Conservation (phyloP, 2,329 filamentous ascomycete genomes). For the Alternaria sp. region DNA sequence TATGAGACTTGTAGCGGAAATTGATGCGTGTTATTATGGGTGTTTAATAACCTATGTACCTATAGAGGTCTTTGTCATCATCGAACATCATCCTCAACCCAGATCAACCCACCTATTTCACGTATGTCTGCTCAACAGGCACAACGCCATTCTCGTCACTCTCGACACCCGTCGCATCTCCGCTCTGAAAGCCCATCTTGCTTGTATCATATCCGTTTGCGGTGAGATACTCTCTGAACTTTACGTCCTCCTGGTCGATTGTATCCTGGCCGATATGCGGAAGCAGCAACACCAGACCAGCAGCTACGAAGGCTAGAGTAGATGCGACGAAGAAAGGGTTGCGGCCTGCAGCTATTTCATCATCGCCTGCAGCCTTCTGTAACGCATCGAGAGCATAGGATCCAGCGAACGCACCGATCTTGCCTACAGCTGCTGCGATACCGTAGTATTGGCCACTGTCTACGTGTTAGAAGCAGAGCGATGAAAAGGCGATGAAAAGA, state of each 20-base stretch:
- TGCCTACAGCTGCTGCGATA: constrained; percentile 76
- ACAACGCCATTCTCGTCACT: constrained; percentile 20
- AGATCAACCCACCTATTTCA: neutral
- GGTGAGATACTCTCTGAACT: constrained; percentile 78
- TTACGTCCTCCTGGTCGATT: constrained; percentile 78
- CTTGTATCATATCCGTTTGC: constrained; percentile 78
- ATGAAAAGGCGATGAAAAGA: neutral
- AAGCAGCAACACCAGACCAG: constrained; percentile 71
- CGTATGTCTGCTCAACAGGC: constrained; percentile 16
- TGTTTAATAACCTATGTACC: neutral
- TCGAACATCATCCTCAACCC: neutral
- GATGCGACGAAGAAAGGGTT: constrained; percentile 92
- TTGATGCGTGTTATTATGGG: neutral
- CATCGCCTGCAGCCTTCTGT: constrained; percentile 50
- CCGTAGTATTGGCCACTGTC: constrained; percentile 74
- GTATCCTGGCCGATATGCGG: constrained; percentile 85
- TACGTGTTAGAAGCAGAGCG: neutral
- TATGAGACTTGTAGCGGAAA: no score
- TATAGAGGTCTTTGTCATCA: neutral
- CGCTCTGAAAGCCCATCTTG: constrained; percentile 57
- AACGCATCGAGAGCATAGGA: constrained; percentile 81
- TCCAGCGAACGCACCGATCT: constrained; percentile 85
- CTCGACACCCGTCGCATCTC: constrained; percentile 19
- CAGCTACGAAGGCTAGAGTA: constrained; percentile 76
- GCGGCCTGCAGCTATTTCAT: constrained; percentile 67